phyloP scores from a whole-genome alignment of 345 rosid species.

The Citrus trifoliata region DNA sequence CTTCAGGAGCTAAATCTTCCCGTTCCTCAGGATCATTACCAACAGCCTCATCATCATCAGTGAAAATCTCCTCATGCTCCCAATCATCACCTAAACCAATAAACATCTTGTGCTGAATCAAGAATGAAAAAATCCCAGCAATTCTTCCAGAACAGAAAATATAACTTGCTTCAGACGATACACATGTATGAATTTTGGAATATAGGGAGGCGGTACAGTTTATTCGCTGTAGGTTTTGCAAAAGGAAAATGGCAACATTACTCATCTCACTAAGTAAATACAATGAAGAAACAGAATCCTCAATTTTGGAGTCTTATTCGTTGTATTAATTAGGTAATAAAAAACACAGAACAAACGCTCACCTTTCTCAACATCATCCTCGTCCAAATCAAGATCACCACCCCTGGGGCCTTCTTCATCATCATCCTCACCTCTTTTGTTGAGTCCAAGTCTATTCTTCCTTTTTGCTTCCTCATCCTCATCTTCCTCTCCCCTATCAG shows the following conservation, averaged over 20 bases:
- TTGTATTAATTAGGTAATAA: background rate
- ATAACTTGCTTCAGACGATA: background rate
- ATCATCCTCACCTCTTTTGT: constrained; percentile 65
- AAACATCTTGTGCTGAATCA: constrained; percentile 9
- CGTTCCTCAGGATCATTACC: constrained; percentile 91
- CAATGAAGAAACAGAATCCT: background rate
- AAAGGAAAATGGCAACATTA: background rate
- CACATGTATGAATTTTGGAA: background rate
- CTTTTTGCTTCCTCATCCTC: constrained; percentile 88
- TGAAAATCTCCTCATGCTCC: constrained; percentile 99
- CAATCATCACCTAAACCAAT: constrained; percentile 81
- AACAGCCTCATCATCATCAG: constrained; percentile 98
- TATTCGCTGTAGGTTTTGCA: background rate
- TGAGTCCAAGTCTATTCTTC: constrained; percentile 83
- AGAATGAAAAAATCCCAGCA: background rate
- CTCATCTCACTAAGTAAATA: background rate
- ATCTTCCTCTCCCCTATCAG: constrained; percentile 92
- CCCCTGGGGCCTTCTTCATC: constrained; percentile 96
- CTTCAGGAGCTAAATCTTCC: constrained; percentile 90
- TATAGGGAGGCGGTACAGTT: background rate
- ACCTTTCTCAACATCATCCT: constrained; percentile 97
- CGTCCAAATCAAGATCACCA: constrained; percentile 89
- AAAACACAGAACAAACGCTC: constrained; percentile 16
- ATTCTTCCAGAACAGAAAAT: background rate
- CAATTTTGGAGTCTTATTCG: background rate